A percentile compares a stretch with the other conserved stretches of the same genome.
phyloP scores from a whole-genome alignment of 2,329 filamentous ascomycete species.

The Aureobasidium sp. region DNA sequence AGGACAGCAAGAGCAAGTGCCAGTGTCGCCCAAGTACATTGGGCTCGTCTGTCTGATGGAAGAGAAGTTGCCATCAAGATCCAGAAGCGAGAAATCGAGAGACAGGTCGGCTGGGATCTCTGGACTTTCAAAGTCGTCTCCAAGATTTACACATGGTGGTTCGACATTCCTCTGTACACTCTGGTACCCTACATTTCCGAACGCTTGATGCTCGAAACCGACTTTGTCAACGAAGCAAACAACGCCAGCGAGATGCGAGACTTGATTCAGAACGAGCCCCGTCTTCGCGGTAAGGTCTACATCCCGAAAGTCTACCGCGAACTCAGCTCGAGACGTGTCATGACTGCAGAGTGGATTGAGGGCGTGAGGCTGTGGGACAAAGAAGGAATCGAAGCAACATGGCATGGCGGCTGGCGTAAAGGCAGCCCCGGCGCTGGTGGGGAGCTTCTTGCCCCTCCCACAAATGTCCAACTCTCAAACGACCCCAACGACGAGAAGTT shows the following conservation, averaged over 20 bases:
- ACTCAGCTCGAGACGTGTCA: conserved; percentile 71
- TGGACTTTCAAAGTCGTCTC: conserved; percentile 90
- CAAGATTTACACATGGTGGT: conserved; percentile 75
- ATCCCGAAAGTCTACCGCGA: conserved; percentile 80
- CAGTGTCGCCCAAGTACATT: conserved; percentile 94
- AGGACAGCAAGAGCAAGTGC: conserved; percentile 70
- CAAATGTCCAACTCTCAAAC: conserved; percentile 33
- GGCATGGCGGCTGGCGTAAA: conserved; percentile 68
- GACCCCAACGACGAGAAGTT: conserved; percentile 53
- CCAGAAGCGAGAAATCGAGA: conserved; percentile 88
- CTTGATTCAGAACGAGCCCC: conserved; percentile 67
- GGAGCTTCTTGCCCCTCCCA: conserved; percentile 49
- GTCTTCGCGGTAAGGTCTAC: conserved; percentile 74
- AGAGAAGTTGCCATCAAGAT: conserved; percentile 92
- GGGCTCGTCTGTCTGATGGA: conserved; percentile 79
- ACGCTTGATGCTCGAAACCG: conserved; percentile 84
- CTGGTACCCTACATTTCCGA: conserved; percentile 90
- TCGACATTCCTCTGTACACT: conserved; percentile 86
- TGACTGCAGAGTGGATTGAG: conserved; percentile 98
- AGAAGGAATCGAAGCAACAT: conserved; percentile 65
- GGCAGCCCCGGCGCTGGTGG: conserved; percentile 75
- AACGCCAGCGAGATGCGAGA: conserved; percentile 80
- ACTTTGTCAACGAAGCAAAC: conserved; percentile 84
- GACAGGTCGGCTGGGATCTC: conserved; percentile 88
- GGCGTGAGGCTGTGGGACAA: conserved; percentile 91